Evolutionary conservation across 2,329 filamentous ascomycete genomes (phyloP), one percentile per base, ranked within the genome.

Genomic region (Diaporthe sp.): DNA sequence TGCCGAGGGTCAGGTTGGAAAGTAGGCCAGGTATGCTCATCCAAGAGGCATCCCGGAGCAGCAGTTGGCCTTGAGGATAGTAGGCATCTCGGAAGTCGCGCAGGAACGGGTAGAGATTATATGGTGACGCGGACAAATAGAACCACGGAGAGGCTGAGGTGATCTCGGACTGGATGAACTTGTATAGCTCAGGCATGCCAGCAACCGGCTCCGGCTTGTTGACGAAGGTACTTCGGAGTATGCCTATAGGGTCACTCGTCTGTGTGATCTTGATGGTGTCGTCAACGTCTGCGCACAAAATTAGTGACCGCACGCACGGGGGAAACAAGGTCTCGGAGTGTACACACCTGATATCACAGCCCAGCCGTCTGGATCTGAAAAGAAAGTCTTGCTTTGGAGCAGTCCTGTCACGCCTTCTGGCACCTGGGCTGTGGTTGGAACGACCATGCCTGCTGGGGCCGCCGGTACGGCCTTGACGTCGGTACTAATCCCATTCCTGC

Each of bases 201-300:
- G 87, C 79, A 19, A 96, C 91, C 0, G 94, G 91, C 19, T 88
- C 86, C 0, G 95, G 93, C 22, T 91, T 86, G 68, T 96, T 93
- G 61, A 94, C 90, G 79, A 98, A 98, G 0, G 96, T 98, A 69
- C 93, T 93, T 61, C 91, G 89, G 7, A 98, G 86, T 79, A 98
- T 96, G 3, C 95, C 94, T 10, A 93, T 88, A 0, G 95, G 92
- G 66, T 94, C 93, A 56, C 92, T 91, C 0, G 96, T 98, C 82
- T 94, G 88, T 0, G 96, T 98, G 77, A 96, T 86, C 84, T 98
- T 98, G 86, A 98, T 97, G 0, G 96, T 98, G 83, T 98, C 96
- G 81, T 98, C 97, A 77, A 98, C 91, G 79, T 98, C 96, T 92
- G 22, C 27, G 39, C 32, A 44, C 25, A 15, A 53, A 55, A 19